A percentile compares a stretch with the other conserved stretches of the same genome.
Evolutionary conservation across 805 yeast species (phyloP).

Genomic region (Tetrapisispora namnaoensis): DNA sequence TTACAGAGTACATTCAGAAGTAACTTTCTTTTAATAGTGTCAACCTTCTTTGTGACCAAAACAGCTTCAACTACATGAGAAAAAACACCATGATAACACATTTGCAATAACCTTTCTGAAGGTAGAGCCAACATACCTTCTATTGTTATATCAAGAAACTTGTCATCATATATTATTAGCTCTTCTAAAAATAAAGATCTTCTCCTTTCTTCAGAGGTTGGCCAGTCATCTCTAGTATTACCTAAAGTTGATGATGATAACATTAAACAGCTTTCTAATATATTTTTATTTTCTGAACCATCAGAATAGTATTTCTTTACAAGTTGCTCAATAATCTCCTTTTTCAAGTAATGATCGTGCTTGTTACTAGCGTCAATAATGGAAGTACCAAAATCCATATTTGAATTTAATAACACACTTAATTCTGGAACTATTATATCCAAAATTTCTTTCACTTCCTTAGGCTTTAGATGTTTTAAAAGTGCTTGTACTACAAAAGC

Average conservation of each 20-base stretch:
- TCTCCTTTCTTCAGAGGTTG: slow-evolving; percentile 81
- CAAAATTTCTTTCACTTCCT: slow-evolving; percentile 51
- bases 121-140: slow-evolving; percentile 53
- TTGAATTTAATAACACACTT: slow-evolving; percentile 50
- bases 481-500: slow-evolving; percentile 68
- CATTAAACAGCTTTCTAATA: slow-evolving; percentile 59
- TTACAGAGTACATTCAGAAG: slow-evolving; percentile 57
- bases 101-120: slow-evolving; percentile 50
- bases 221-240: slow-evolving; percentile 81
- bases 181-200: slow-evolving; percentile 66
- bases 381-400: slow-evolving; percentile 58
- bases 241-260: slow-evolving; percentile 66
- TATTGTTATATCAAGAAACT: slow-evolving; percentile 47
- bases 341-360: slow-evolving; percentile 49
- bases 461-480: slow-evolving; percentile 51
- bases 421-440: slow-evolving; percentile 60
- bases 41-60: slow-evolving; percentile 41
- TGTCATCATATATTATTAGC: slow-evolving; percentile 56
- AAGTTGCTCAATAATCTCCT: slow-evolving; percentile 44
- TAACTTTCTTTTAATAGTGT: slow-evolving; percentile 49
- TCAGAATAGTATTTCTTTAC: slow-evolving; percentile 36
- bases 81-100: slow-evolving; percentile 84
- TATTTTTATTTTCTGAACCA: slow-evolving; percentile 32
- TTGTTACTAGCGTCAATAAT: slow-evolving; percentile 56
- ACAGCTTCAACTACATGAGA: slow-evolving; percentile 77